Base-by-base conservation (phyloP, 768 basidiomycete genomes). In the Rhodotorula taiwanensis region DNA sequence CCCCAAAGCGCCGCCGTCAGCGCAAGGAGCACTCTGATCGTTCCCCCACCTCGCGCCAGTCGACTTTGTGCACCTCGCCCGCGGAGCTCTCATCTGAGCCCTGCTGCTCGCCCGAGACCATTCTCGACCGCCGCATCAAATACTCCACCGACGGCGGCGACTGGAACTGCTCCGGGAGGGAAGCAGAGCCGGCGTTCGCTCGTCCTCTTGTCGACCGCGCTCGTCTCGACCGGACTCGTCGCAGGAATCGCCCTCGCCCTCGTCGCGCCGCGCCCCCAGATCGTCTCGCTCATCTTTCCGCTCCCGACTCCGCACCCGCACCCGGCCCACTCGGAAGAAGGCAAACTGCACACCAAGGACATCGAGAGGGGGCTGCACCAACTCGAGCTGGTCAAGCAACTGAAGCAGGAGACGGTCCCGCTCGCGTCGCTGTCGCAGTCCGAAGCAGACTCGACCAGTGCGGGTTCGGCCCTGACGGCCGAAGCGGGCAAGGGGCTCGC, bases 241-340 rank as follows among this genome's bases (percentile, higher is more conserved):
- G 51, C 59, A 20, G 67, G 67, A 23, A 27, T 58, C 52, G 47
- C 39, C 34, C 48, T 64, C 47, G 48, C 67, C 20, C 48, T 64
- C 52, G 47, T 52, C 42, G 20, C 88, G 87, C 10, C 88, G 85
- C 10, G 76, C 80, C 67, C 67, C 0, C 52, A 52, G 0, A 74
- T 86, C 31, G 72, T 86, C 42, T 79, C 84, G 25, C 80, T 89
- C 55, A 76, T 94, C 30, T 86, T 85, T 51, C 91, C 92, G 5
- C 81, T 86, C 15, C 78, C 82, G 0, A 87, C 89, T 0, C 87
- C 90, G 1, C 82, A 86, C 1, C 87, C 89, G 0, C 82, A 81
- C 23, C 79, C 81, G 64, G 79, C 78, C 18, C 79, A 80, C 62
- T 83, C 84, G 5, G 79, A 78, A 2, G 82, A 83, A 64, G 83